These are phyloP conservation scores for Celoporthe dispersa DNA, from an alignment of 2,329 filamentous ascomycete species.

Conservation along the genomic window DNA sequence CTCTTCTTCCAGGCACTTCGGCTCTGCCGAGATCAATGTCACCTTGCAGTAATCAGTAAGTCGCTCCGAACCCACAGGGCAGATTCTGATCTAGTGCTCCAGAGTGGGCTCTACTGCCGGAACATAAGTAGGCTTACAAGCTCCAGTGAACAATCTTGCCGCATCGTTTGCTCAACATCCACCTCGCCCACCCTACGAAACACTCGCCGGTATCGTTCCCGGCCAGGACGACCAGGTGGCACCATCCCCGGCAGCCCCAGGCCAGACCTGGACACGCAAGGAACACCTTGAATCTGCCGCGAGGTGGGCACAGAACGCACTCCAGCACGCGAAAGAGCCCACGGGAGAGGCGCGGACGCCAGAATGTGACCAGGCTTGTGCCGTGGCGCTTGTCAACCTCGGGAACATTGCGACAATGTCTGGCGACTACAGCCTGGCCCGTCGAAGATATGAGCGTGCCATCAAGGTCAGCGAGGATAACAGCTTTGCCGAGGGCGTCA, in stretches of 20 bases:
- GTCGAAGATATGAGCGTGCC: constrained; percentile 70
- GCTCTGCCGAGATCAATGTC: constrained; percentile 69
- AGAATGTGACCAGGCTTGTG: constrained; percentile 85
- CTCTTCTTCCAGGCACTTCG: constrained; percentile 84
- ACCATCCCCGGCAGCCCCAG: constrained; percentile 28
- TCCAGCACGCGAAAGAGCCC: constrained; percentile 69
- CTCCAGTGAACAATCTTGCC: constrained; percentile 77
- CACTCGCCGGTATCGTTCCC: constrained; percentile 34
- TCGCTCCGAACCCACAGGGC: constrained; percentile 33
- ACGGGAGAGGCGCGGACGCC: constrained; percentile 68
- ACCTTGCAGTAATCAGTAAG: constrained; percentile 77
- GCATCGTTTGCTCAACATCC: constrained; percentile 73
- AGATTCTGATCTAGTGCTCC: background rate
- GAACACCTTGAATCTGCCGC: constrained; percentile 71
- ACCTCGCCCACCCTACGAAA: constrained; percentile 41
- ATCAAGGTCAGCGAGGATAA: constrained; percentile 62
- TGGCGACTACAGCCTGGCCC: constrained; percentile 67
- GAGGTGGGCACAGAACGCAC: constrained; percentile 79
- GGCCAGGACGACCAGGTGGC: constrained; percentile 19
- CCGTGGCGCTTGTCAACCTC: constrained; percentile 82
- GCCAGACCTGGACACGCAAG: constrained; percentile 52
- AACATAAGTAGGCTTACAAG: constrained; percentile 26
- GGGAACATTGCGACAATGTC: constrained; percentile 81
- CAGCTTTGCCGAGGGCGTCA: constrained; percentile 55
- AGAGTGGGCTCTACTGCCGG: background rate